These are phyloP conservation scores for Pilaira anomala DNA, from an alignment of 192 early-diverging fungal genomes.

Conservation along the genomic window DNA sequence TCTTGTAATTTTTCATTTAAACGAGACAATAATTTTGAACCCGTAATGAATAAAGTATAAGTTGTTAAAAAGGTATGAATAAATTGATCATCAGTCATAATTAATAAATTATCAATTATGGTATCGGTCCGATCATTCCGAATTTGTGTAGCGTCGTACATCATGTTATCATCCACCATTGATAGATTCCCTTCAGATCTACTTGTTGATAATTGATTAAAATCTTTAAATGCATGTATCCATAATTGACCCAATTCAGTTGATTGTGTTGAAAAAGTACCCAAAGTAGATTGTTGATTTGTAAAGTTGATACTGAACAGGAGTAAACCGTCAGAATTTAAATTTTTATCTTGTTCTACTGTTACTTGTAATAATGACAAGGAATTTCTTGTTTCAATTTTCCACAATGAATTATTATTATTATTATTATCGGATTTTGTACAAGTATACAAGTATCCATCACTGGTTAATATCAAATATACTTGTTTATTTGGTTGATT, in stretches of 20 bases:
- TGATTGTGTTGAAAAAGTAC: conserved; percentile 7
- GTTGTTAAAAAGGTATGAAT: conserved; percentile 40
- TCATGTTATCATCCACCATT: conserved; percentile 3
- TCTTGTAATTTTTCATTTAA: neutral
- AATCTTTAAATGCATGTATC: neutral
- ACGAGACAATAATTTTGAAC: conserved; percentile 14
- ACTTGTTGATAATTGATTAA: neutral
- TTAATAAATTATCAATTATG: conserved; percentile 61
- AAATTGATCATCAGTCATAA: conserved; percentile 36
- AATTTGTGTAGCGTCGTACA: conserved; percentile 22
- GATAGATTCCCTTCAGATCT: conserved; percentile 5
- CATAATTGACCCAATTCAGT: neutral
- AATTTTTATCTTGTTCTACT: conserved; percentile 1
- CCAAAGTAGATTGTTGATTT: neutral
- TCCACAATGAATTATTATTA: conserved; percentile 16
- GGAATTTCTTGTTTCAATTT: neutral
- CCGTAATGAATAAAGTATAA: conserved; percentile 39
- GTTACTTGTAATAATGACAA: neutral
- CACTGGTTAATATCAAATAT: neutral
- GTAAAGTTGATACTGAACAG: neutral
- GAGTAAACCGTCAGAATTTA: neutral
- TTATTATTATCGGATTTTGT: neutral
- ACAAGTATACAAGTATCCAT: neutral
- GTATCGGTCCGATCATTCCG: conserved; percentile 6
- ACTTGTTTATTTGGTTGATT: conserved; percentile 4